Percentiles rank a stretch among this genome's conserved stretches.
These are phyloP conservation scores for Willaertia magna DNA, from an alignment of 208 protist species.

Conservation along the genomic window DNA sequence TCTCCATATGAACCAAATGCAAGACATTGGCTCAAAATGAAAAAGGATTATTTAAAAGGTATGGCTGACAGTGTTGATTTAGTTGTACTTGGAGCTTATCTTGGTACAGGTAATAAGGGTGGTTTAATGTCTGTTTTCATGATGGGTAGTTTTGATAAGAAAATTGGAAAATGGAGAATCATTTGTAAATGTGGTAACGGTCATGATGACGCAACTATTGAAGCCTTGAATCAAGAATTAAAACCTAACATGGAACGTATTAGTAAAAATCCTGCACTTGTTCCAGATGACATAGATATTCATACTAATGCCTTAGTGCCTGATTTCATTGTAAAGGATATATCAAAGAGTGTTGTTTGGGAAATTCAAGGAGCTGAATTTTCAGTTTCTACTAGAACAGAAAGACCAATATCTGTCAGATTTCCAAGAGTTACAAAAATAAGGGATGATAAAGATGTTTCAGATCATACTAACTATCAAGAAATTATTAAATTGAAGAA, in stretches of 20 bases:
- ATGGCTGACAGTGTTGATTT: constrained; percentile 63
- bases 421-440: constrained; percentile 55
- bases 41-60: constrained; percentile 65
- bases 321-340: constrained; percentile 49
- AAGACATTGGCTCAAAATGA: constrained; percentile 67
- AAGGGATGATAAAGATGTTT: constrained; percentile 48
- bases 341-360: constrained; percentile 44
- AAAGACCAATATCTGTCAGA: constrained; percentile 43
- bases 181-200: constrained; percentile 58
- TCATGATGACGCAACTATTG: constrained; percentile 42
- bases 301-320: constrained; percentile 33
- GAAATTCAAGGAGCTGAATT: constrained; percentile 57
- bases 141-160: constrained; percentile 48
- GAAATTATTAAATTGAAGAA: constrained; percentile 43
- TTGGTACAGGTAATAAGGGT: constrained; percentile 52
- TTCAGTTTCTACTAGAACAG: constrained; percentile 33
- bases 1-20: constrained; percentile 51
- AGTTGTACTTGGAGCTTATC: constrained; percentile 55
- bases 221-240: constrained; percentile 42
- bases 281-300: constrained; percentile 44
- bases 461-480: constrained; percentile 39
- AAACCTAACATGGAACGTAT: constrained; percentile 32
- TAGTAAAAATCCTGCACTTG: constrained; percentile 8
- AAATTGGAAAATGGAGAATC: constrained; percentile 44
- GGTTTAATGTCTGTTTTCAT: constrained; percentile 51